Percentiles rank a stretch among this genome's conserved stretches.
Conservation (phyloP, 2,329 filamentous ascomycete species). For the Metarhizium album region DNA sequence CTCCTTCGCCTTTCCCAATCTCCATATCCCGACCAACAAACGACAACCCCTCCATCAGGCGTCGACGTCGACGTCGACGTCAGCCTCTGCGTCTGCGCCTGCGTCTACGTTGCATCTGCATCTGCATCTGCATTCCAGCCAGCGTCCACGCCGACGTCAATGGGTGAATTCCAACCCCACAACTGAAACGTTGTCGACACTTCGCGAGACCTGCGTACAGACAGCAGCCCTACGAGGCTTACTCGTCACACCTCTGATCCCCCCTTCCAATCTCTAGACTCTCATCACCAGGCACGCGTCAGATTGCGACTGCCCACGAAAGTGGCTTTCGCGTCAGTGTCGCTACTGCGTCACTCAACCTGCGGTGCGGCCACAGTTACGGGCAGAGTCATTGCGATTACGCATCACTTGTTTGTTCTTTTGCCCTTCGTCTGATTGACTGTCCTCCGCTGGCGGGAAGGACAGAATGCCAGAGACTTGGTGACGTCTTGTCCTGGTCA, state of each 20-base stretch:
- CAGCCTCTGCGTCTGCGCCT: not conserved
- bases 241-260: conserved; percentile 5
- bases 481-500: conserved; percentile 4
- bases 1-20: not conserved
- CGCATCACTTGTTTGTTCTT: not conserved
- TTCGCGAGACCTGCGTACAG: not conserved
- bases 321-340: not conserved
- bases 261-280: not conserved
- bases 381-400: not conserved
- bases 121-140: not conserved
- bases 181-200: not conserved
- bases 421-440: not conserved
- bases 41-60: not conserved
- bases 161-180: not conserved
- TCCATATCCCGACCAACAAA: not conserved
- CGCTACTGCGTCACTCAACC: not conserved
- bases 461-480: not conserved
- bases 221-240: conserved; percentile 9
- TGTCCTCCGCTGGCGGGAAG: not conserved
- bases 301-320: conserved; percentile 3
- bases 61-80: not conserved
- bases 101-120: not conserved
- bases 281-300: conserved; percentile 4
- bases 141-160: not conserved
- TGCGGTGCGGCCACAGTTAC: not conserved